Evolutionary conservation across 805 yeast species (phyloP).

Genomic region (Lachancea fermentati): DNA sequence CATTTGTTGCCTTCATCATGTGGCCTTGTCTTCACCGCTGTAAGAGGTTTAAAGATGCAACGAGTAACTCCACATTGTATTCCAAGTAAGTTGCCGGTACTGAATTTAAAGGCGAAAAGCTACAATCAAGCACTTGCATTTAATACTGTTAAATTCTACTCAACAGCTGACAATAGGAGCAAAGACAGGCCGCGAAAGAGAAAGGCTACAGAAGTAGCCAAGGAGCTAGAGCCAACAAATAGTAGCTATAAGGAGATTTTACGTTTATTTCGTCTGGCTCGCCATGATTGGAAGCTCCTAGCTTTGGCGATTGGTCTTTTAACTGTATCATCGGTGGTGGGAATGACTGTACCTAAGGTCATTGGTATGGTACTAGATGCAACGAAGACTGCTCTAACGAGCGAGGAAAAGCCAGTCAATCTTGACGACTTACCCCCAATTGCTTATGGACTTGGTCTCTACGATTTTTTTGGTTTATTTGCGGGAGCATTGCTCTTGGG

Average conservation of each 20-base stretch:
- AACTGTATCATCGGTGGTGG: constrained; percentile 42
- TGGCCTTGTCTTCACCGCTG: too few relatives aligned
- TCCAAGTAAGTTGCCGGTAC: too few relatives aligned
- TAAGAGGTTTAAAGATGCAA: too few relatives aligned
- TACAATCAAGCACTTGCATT: not conserved
- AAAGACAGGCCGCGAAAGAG: not conserved
- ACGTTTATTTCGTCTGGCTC: constrained; percentile 39
- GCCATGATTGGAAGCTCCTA: constrained; percentile 41
- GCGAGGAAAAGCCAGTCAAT: constrained; percentile 21
- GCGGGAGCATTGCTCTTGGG: constrained; percentile 59
- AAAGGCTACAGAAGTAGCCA: not conserved
- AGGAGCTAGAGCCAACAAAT: not conserved
- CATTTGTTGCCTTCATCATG: too few relatives aligned
- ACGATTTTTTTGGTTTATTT: constrained; percentile 54
- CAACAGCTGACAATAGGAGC: not conserved
- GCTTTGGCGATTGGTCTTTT: constrained; percentile 40
- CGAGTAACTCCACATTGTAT: too few relatives aligned
- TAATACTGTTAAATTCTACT: not conserved
- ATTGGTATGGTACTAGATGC: constrained; percentile 53
- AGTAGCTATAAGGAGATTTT: constrained; percentile 34
- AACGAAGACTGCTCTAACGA: constrained; percentile 32
- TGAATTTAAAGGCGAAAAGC: too few relatives aligned
- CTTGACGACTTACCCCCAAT: constrained; percentile 31
- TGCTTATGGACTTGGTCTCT: constrained; percentile 50
- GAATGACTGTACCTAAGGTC: constrained; percentile 50